Conservation (phyloP, 73 alveolate genomes). For the Paramecium primaurelia region DNA sequence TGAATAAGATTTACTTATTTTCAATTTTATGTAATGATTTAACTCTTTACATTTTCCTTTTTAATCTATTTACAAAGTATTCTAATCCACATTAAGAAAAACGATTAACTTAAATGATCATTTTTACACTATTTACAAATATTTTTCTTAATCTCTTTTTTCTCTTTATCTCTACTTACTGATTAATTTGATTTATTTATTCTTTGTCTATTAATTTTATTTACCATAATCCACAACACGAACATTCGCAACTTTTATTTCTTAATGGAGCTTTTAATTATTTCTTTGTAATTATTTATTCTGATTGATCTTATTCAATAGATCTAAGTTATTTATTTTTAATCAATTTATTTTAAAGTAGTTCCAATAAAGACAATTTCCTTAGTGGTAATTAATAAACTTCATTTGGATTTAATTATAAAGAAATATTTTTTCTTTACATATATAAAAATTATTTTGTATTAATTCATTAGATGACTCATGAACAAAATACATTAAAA, state of each 20-base stretch:
- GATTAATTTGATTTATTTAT: not conserved
- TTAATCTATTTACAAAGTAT: not conserved
- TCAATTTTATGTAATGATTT: not conserved
- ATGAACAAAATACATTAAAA: not conserved
- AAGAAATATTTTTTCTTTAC: not conserved
- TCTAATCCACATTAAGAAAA: not conserved
- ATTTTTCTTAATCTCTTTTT: not conserved
- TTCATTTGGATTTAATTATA: not conserved
- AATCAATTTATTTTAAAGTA: not conserved
- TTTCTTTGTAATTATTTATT: not conserved
- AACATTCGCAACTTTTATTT: slow-evolving; percentile 11
- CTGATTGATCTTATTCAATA: not conserved
- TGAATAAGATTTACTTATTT: not conserved
- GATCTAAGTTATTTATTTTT: not conserved
- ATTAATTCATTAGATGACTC: not conserved
- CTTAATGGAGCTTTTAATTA: slow-evolving; percentile 11
- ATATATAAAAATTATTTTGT: not conserved
- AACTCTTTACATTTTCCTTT: not conserved
- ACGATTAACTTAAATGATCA: not conserved
- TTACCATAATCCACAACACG: not conserved
- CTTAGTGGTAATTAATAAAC: not conserved
- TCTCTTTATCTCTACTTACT: not conserved
- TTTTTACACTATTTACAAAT: not conserved
- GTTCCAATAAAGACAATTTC: not conserved
- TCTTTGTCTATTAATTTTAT: not conserved